Evolutionary conservation across 768 basidiomycete genomes (phyloP), one percentile per base, ranked within the genome.

Genomic region (Tricholoma matsutake): DNA sequence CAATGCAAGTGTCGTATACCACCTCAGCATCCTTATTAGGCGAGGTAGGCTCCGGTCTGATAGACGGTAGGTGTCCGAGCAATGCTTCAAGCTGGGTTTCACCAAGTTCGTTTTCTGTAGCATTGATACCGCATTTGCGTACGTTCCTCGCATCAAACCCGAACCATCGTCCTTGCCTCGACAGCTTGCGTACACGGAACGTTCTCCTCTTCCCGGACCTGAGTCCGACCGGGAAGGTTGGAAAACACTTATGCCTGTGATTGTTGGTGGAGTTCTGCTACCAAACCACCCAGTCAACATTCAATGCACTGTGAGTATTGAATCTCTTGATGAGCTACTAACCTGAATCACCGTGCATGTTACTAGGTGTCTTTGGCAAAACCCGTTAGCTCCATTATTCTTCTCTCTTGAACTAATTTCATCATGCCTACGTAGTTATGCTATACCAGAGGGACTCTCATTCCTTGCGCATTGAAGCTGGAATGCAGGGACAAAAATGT

Each of bases 371-470:
- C 47, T 1, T 29, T 51, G 11, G 47, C 47, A 13, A 49, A 49
- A 51, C 47, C 47, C 5, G 47, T 51, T 13, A 28, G 47, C 10
- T 28, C 6, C 14, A 16, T 13, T 18, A 10, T 51, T 51, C 1
- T 28, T 16, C 0, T 16, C 28, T 51, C 22, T 18, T 28, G 47
- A 28, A 29, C 28, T 14, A 6, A 25, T 13, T 28, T 51, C 6
- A 25, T 1, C 13, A 9, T 52, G 6, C 28, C 29, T 31, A n/a
- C 16, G 8, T 52, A 81, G 76, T 67, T 81, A 35, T 79, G 74
- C 45, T 84, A 82, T 61, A 78, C 82, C 20, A 75, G 82, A 64
- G 83, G 83, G 32, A 79, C 75, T 31, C 75, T 78, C 35, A 68
- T 84, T 35, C 82, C 83, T 49, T 79, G 79, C 61, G 76, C 74